Base-by-base conservation (phyloP, 2,329 filamentous ascomycete species). In the Aspergillus sp. region DNA sequence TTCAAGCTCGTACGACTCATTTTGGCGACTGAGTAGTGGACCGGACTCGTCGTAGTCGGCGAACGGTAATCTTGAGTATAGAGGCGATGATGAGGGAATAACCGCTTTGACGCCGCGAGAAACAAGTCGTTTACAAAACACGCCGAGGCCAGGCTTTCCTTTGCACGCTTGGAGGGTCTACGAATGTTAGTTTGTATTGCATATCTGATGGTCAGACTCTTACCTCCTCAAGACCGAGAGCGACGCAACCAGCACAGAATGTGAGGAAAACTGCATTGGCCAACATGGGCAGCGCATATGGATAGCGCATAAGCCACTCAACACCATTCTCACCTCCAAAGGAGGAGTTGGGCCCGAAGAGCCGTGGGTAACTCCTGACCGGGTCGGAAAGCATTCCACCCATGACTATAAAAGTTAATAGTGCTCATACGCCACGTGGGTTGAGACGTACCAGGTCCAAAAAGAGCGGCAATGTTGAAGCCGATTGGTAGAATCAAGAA, bases 361-460 rank as follows among this genome's bases (percentile, higher is more conserved):
- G 65, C 0, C 74, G 76, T 0, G 89, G 89, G 67, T 91, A 85
- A 23, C 81, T 87, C n/a, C 77, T 80, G 4, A 85, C 82, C 0
- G 89, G 89, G 69, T 91, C 87, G 7, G 89, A 86, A 31, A 92
- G 77, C 65, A 91, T 73, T 51, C 90, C 90, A 53, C 89, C 89
- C 76, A 89, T 80, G 50, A 83, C 81, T 83, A 53, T n/a, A 58
- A 19, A 11, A 8, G 47, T 64, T 43, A 65, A 54, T 41, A 48
- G 19, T n/a, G 7, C 75, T 74, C 4, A 9, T 53, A 48, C 30
- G 78, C 75, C 4, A 69, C 75, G 1, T 81, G 65, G 3, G 78
- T 76, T 76, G 31, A 11, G 6, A 15, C 19, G 1, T 57, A 78
- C 76, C 74, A 45, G 78, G 78, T 31, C 78, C 78, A 57, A 86